Base-by-base conservation (phyloP, 2,329 filamentous ascomycete genomes). In the Tolypocladium tundrense region DNA sequence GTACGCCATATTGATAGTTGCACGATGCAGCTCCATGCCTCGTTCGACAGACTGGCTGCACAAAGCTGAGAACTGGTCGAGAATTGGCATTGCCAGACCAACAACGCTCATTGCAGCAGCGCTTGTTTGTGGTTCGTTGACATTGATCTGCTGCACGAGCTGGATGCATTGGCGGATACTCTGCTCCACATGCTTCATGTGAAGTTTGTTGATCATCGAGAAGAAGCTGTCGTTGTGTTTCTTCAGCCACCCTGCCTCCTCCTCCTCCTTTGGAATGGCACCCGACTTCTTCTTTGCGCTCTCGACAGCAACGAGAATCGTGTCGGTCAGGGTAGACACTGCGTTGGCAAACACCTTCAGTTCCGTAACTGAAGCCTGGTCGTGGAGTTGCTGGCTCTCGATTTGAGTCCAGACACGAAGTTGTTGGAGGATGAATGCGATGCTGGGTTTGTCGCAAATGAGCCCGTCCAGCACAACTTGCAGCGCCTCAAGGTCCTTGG, bases 291-390 rank as follows among this genome's bases (percentile, higher is more conserved):
- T 82, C 59, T 84, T 82, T 52, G 88, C 79, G 61, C 86, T 84
- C 69, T 97, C 91, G 53, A 96, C 79, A 1, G 88, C 87, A 41
- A 93, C 88, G 2, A 97, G 83, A 35, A 93, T 82, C 54, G 84
- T 83, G 70, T 96, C 89, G 53, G 87, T 82, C n/a, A 88, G 76
- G 1, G 73, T 80, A 42, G 89, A 81, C 1, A 91, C 71, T 4
- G 79, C 75, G 16, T 79, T 72, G 48, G 85, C 81, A 51, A 91
- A 80, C 0, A 72, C 68, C 21, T 78, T 62, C 19, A 76, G 59
- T 21, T 69, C 64, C 31, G 64, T 58, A 2, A 54, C 59, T 8
- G 63, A 40, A 4, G 55, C 52, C 2, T 54, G 45, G 4, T 54
- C 16, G 10, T 64, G 58, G 8, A 65, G 11, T 5, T 57, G 57